Evolutionary conservation across 139 green algal species (phyloP).

Genomic region (Haematococcus lacustris): DNA sequence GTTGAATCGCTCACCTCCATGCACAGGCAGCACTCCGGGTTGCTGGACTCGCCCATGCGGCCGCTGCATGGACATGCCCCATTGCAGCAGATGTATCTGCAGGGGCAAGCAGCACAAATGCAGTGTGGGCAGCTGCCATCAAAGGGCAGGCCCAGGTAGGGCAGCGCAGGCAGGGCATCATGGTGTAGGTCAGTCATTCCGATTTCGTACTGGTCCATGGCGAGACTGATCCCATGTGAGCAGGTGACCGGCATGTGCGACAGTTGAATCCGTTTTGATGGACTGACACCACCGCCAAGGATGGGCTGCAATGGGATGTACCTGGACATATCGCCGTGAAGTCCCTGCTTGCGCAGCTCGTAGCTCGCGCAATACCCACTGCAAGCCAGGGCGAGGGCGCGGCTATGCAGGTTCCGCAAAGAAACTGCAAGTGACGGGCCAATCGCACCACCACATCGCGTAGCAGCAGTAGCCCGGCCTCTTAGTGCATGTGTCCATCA

Average conservation of each 20-base stretch:
- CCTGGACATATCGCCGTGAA: conserved; percentile 64
- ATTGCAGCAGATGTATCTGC: conserved; percentile 70
- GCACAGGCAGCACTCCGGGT: conserved; percentile 67
- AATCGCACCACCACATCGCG: conserved; percentile 14
- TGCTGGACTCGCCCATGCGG: conserved; percentile 45
- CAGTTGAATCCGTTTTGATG: background rate
- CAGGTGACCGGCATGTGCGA: background rate
- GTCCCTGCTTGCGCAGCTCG: conserved; percentile 54
- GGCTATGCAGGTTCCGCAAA: background rate
- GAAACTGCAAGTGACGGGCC: background rate
- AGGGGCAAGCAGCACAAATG: background rate
- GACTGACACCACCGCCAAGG: background rate
- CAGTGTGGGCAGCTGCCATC: background rate
- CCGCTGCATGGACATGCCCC: conserved; percentile 69
- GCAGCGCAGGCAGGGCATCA: background rate
- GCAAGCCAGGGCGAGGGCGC: conserved; percentile 20
- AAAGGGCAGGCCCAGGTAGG: background rate
- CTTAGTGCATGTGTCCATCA: conserved; percentile 9
- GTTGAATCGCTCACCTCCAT: conserved; percentile 41
- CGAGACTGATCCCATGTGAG: background rate
- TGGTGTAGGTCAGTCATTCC: background rate
- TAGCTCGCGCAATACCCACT: conserved; percentile 59
- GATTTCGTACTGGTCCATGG: background rate
- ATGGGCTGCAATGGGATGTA: background rate
- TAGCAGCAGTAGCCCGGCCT: conserved; percentile 20